Conservation (phyloP, 129 eudicot genomes). For the Flaveria trinervia region DNA sequence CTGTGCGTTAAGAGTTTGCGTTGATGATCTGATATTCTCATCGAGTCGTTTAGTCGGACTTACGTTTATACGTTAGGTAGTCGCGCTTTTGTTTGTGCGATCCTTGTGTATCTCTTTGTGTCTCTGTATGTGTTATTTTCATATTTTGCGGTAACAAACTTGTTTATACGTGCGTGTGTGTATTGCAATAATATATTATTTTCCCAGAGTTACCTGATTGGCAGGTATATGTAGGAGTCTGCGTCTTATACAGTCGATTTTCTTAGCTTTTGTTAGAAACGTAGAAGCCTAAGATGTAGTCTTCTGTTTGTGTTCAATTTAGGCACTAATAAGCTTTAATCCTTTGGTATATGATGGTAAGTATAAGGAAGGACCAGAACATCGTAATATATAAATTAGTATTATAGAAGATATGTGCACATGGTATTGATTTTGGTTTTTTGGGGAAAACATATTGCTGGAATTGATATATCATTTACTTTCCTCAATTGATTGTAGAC, state of each 20-base stretch:
- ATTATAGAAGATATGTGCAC: slow-evolving; percentile 9
- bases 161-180: slow-evolving; percentile 6
- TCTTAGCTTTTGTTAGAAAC: background rate
- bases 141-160: background rate
- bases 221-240: background rate
- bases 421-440: background rate
- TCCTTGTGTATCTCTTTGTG: background rate
- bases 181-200: background rate
- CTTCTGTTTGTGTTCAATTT: background rate
- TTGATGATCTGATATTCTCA: slow-evolving; percentile 6
- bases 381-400: background rate
- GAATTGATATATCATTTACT: background rate
- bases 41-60: background rate
- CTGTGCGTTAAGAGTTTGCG: background rate
- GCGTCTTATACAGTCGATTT: background rate
- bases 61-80: background rate
- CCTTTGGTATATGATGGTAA: background rate
- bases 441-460: slow-evolving; percentile 18
- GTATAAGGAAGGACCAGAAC: background rate
- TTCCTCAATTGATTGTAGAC: background rate
- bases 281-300: background rate
- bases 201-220: background rate
- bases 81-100: slow-evolving; percentile 13
- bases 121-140: background rate
- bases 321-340: background rate